Conservation (phyloP, 228 moss, liverwort and hornwort genomes). For the Sphagnum fallax region DNA sequence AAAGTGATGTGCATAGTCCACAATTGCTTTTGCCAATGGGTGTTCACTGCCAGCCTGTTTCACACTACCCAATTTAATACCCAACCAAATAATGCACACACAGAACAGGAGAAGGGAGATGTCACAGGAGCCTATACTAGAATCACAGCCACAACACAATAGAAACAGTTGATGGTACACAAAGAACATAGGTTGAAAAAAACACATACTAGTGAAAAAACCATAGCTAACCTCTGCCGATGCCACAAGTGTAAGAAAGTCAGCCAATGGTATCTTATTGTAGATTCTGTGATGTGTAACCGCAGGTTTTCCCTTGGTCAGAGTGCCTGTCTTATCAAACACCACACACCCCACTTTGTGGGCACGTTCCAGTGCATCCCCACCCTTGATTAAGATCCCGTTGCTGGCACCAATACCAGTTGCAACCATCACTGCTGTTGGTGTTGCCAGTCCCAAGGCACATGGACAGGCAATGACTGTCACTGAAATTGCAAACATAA, state of each 20-base stretch:
- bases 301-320: conserved; percentile 81
- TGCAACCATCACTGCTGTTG: conserved; percentile 96
- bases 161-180: too few relatives aligned
- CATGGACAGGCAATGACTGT: conserved; percentile 95
- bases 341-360: conserved; percentile 78
- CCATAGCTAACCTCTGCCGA: conserved; percentile 24
- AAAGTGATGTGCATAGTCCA: conserved; percentile 84
- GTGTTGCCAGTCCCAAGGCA: conserved; percentile 91
- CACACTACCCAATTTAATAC: not conserved
- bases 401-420: conserved; percentile 83
- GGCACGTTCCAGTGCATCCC: conserved; percentile 84
- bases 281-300: conserved; percentile 54
- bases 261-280: conserved; percentile 34
- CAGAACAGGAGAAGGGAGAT: not conserved
- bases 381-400: conserved; percentile 91
- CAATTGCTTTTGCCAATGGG: conserved; percentile 77
- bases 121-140: too few relatives aligned
- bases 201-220: too few relatives aligned
- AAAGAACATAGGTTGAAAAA: too few relatives aligned
- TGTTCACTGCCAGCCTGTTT: conserved; percentile 76
- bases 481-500: conserved; percentile 87
- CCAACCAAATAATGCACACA: not conserved
- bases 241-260: conserved; percentile 45
- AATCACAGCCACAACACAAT: too few relatives aligned
- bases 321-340: conserved; percentile 94